phyloP scores from a whole-genome alignment of 2,329 filamentous ascomycete genomes.

The Neocucurbitaria cava region DNA sequence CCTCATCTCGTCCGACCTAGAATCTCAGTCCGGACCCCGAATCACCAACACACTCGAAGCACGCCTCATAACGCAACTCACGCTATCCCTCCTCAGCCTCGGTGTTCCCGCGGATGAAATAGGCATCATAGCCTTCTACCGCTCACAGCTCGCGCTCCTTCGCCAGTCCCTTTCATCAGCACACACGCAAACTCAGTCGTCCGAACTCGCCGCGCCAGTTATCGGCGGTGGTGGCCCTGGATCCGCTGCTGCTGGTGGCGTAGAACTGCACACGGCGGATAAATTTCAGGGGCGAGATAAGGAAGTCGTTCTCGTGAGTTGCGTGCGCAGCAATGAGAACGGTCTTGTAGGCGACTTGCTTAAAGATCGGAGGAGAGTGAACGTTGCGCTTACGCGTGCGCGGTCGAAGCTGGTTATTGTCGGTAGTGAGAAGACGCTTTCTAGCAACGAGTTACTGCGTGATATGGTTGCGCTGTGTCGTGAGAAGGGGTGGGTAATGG shows the following conservation, averaged over 20 bases:
- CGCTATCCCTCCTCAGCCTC: conserved; percentile 75
- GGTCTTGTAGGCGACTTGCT: conserved; percentile 88
- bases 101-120: conserved; percentile 80
- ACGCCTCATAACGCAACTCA: conserved; percentile 77
- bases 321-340: conserved; percentile 85
- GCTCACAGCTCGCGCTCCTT: conserved; percentile 85
- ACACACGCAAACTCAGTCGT: conserved; percentile 52
- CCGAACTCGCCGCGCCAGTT: conserved; percentile 47
- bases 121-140: conserved; percentile 96
- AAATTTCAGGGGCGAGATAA: conserved; percentile 97
- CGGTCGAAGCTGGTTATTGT: conserved; percentile 90
- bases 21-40: conserved; percentile 76
- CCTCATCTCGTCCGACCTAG: conserved; percentile 67
- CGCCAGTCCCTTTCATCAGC: conserved; percentile 71
- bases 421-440: conserved; percentile 80
- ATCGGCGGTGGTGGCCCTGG: conserved; percentile 18
- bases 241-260: conserved; percentile 48
- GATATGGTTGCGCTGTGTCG: conserved; percentile 81
- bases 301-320: conserved; percentile 84
- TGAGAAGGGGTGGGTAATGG: conserved; percentile 77
- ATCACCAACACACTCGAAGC: conserved; percentile 90
- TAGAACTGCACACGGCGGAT: conserved; percentile 97
- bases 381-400: conserved; percentile 92
- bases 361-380: conserved; percentile 90
- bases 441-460: conserved; percentile 73